Base-by-base conservation (phyloP, 176 grass and related monocot species). In the Carex littledalei region DNA sequence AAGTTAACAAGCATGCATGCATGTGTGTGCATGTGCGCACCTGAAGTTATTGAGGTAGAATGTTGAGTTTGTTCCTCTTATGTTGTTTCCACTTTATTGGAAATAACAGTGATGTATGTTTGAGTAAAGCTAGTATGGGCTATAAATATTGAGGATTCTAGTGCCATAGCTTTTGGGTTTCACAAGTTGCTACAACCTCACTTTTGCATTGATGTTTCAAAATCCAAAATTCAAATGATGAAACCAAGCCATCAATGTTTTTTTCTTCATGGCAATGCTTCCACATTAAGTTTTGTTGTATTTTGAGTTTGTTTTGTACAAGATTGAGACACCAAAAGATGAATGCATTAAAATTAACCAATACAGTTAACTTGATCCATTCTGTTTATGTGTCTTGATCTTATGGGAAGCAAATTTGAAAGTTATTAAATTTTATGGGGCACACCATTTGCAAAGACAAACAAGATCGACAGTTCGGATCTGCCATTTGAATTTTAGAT, bases 171-270 rank as follows among this genome's bases (percentile, higher is more conserved):
- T 62, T 62, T 62, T 62, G 59, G 59, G 7, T 62, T 17, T 6
- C n/a, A 75, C 71, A 53, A 53, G 3, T 26, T 20, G 71, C 43
- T 4, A 56, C 5, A 39, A 79, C 15, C 68, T 2, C 35, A 47
- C 4, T 67, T 78, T 61, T 80, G 2, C 24, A 58, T 3, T 78
- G 86, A 69, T 18, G 65, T 64, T 76, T 50, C 47, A 18, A 10
- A 39, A 70, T 41, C 67, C 50, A 59, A 63, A 67, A 84, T 14
- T 81, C 29, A 75, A 82, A 75, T 60, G 26, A 87, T 2, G 29
- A 63, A 6, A 80, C 21, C 21, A 21, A 84, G 37, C 54, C 63
- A 47, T 76, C 5, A 14, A 20, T 88, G 26, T 86, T 7, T 8
- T 49, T n/a, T 60, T 75, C 43, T 74, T 75, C 71, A 75, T 7